Conservation (phyloP, 176 grass and related monocot genomes). For the Oryza brachyantha region DNA sequence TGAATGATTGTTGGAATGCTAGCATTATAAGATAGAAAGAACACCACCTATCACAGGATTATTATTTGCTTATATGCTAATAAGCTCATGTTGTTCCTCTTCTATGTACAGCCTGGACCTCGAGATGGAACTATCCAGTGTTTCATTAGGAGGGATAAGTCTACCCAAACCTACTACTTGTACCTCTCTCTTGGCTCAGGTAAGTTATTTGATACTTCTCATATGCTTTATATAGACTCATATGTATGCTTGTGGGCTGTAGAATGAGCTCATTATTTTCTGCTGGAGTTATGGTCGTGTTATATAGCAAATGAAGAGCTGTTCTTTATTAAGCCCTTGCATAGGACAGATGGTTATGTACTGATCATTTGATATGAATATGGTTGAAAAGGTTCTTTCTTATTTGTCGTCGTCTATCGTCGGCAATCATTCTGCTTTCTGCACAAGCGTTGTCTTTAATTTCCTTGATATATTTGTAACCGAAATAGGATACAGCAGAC, state of each 20-base stretch:
- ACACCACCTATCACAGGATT: neutral
- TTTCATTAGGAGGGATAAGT: conserved; percentile 85
- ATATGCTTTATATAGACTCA: conserved; percentile 8
- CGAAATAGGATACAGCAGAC: neutral
- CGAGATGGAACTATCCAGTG: conserved; percentile 78
- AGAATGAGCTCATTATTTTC: conserved; percentile 3
- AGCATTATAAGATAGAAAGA: neutral
- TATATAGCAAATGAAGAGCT: neutral
- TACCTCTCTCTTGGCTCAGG: conserved; percentile 78
- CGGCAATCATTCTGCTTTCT: conserved; percentile 8
- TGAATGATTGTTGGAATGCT: neutral
- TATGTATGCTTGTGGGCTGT: conserved; percentile 2
- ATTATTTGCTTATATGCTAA: neutral
- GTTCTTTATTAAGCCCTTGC: neutral
- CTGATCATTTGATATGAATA: conserved; percentile 7
- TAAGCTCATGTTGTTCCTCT: conserved; percentile 18
- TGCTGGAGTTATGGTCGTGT: neutral
- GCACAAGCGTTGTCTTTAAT: neutral
- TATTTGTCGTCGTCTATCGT: neutral
- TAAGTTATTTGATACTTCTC: conserved; percentile 16
- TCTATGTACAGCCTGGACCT: conserved; percentile 63
- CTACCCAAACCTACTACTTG: conserved; percentile 69
- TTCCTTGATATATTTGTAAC: neutral
- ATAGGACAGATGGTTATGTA: neutral
- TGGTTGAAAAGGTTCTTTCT: conserved; percentile 11